Base-by-base conservation (phyloP, 2,329 filamentous ascomycete species). In the Thielaviopsis punctulata region DNA sequence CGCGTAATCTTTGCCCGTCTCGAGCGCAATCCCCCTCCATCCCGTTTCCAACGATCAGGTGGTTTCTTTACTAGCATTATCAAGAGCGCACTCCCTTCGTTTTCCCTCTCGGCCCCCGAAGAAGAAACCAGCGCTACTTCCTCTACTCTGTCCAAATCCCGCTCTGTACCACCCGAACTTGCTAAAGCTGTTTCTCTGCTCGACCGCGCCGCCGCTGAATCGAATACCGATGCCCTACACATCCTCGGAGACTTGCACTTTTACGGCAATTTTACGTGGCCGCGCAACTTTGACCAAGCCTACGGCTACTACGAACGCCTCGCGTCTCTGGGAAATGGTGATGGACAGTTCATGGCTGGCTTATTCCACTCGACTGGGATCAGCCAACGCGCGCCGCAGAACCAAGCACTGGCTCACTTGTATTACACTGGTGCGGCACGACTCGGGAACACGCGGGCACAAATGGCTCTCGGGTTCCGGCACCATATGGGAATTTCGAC, bases 311-410 rank as follows among this genome's bases (percentile, higher is more conserved):
- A 96, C 66, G 73, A 84, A 56, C 73, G 81, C 56, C 74, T 98
- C 51, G 86, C 90, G 2, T 73, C 75, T 18, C 65, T 82, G 55
- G 92, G 90, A 45, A 96, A 98, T 65, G 83, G 79, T 58, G 94
- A 90, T 12, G 92, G 92, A 1, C 87, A 96, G 64, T 84, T 94
- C 66, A 95, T 98, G 90, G 64, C 96, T 46, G 92, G 86, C 0
- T 79, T 98, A 59, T 92, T 95, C 76, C 90, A 98, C 66, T 89
- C 89, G 33, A 98, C 92, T 0, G 92, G 92, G 0, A 74, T 98
- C 54, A 89, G 86, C 15, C 79, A 79, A 27, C 82, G 81, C 1
- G 86, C 95, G 5, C 77, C 85, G 62, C 77, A 79, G 44, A 85
- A 98, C 60, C 92, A 96, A 67, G 89, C 89, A 10, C 89, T 87